These are phyloP conservation scores for Citrus mangshanensis DNA, from an alignment of 345 rosid genomes.

Conservation along the genomic window DNA sequence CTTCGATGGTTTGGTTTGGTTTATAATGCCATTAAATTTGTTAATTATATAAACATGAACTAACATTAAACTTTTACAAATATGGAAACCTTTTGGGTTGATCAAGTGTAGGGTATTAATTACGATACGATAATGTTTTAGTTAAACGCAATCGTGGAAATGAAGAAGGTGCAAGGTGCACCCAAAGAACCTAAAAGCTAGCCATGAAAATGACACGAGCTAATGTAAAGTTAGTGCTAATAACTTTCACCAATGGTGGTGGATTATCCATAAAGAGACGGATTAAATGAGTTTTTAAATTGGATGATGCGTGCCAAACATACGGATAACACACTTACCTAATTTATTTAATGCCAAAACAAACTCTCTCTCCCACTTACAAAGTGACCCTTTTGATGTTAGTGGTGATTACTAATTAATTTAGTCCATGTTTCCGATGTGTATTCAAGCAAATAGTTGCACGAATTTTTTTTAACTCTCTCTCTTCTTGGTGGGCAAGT, in stretches of 20 bases:
- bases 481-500: neutral
- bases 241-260: constrained; percentile 18
- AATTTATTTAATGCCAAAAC: constrained; percentile 6
- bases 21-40: no score
- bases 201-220: neutral
- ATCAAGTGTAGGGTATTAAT: neutral
- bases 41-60: no score
- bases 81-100: no score
- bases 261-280: neutral
- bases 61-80: no score
- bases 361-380: neutral
- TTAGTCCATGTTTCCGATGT: neutral
- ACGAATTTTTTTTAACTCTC: neutral
- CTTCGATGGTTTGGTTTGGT: no score
- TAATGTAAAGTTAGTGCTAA: constrained; percentile 4
- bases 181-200: neutral
- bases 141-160: neutral
- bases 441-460: neutral
- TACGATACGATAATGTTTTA: neutral
- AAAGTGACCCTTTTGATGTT: neutral
- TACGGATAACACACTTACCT: constrained; percentile 18
- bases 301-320: constrained; percentile 15
- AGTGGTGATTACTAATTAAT: no score
- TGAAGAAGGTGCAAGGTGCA: neutral
- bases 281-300: neutral